Conservation (phyloP, 768 basidiomycete genomes). For the Tylopilus felleus region DNA sequence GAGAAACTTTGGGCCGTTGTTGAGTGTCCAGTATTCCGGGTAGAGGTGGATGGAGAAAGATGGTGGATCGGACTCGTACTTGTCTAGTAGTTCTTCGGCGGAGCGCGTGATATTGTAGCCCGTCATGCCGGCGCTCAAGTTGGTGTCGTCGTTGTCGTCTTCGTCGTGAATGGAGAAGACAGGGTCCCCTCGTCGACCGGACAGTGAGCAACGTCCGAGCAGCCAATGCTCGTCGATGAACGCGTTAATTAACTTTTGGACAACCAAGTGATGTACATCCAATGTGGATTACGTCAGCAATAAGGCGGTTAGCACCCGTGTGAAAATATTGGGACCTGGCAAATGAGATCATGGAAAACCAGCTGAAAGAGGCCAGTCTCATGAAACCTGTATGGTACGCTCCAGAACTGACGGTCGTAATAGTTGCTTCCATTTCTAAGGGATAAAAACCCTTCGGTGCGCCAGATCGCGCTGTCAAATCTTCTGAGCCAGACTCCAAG, state of each 20-base stretch:
- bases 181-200: too few relatives aligned
- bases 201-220: neutral
- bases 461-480: slow-evolving; percentile 82
- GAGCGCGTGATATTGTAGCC: slow-evolving; percentile 73
- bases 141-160: slow-evolving; percentile 8
- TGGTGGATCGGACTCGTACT: slow-evolving; percentile 52
- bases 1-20: slow-evolving; percentile 75
- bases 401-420: slow-evolving; percentile 9
- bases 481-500: slow-evolving; percentile 76
- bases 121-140: slow-evolving; percentile 45
- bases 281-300: slow-evolving; percentile 22
- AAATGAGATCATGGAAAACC: slow-evolving; percentile 31
- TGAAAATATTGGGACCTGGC: slow-evolving; percentile 15
- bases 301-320: slow-evolving; percentile 11
- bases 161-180: slow-evolving; percentile 8
- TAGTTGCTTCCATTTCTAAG: slow-evolving; percentile 83
- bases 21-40: slow-evolving; percentile 79
- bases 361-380: slow-evolving; percentile 38
- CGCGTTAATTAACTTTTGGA: slow-evolving; percentile 21
- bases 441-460: slow-evolving; percentile 83
- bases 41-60: slow-evolving; percentile 80
- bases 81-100: slow-evolving; percentile 55
- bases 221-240: slow-evolving; percentile 6
- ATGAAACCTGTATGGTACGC: neutral
- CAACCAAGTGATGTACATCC: neutral